Evolutionary conservation across 139 green algal species (phyloP), one percentile per base, ranked within the genome.

Genomic region (Picocystis salinarum): DNA sequence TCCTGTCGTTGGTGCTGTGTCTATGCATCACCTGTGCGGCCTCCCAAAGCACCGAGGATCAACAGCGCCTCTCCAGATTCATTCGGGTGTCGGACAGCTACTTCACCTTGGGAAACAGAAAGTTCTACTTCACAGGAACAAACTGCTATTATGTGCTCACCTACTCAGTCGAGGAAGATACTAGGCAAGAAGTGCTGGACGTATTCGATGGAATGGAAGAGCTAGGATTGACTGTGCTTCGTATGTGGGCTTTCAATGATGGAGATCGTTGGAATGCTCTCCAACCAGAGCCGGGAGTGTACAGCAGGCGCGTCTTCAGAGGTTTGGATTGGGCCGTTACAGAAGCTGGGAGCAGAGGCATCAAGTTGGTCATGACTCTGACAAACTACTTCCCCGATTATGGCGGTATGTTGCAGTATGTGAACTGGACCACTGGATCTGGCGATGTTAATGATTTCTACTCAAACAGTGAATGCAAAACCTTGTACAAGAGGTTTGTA

Each of bases 371-470:
- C 7, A 48, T 85, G 39, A 55, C 34, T 2, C 47, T 89, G 1
- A 74, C 56, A 26, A 89, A 88, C 44, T 81, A 71, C 29, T 86
- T 71, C 73, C 6, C 49, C 1, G 66, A 75, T 10, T 89, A 77
- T 48, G 77, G 77, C 6, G 77, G 76, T 30, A 83, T 89, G 66
- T 25, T 34, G 6, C 58, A 75, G 29, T 88, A 88, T 46, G 76
- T 87, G 15, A 70, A 42, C 52, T 81, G 46, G 12, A 52, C 45
- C 1, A 26, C 39, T 3, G n/a, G 20, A 22, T 15, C 24, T 19
- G 39, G 50, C 47, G 56, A 33, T n/a, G 34, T 62, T 9, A 51
- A 30, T 3, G 45, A 47, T 3, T 80, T 80, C 19, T 80, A 74
- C 52, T 39, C 40, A 4, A 59, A 71, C 29, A 36, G 45, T 0